Evolutionary conservation across 1,284 basidiomycete genomes (phyloP).

Genomic region (Ganoderma multipileum): DNA sequence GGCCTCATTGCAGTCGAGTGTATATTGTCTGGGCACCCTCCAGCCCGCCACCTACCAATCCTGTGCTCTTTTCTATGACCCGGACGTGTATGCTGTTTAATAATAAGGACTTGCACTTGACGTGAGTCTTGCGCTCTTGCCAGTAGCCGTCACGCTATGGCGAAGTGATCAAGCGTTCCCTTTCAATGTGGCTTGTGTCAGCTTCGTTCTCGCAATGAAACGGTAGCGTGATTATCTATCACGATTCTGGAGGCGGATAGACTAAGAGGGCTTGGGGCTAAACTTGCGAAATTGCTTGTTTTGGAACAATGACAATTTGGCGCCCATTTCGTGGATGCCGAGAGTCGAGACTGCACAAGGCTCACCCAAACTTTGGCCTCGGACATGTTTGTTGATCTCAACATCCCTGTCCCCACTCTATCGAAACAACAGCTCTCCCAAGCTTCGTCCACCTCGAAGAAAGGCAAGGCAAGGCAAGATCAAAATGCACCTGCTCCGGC

Average conservation of each 20-base stretch:
- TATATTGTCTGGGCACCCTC: too few species aligned
- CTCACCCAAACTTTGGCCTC: neutral
- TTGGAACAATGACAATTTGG: neutral
- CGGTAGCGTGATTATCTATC: neutral
- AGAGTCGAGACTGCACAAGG: too few species aligned
- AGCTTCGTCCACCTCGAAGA: slow-evolving; percentile 41
- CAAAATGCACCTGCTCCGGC: slow-evolving; percentile 28
- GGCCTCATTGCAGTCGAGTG: too few species aligned
- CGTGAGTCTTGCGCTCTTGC: too few species aligned
- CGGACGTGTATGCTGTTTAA: too few species aligned
- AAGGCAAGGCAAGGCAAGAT: slow-evolving; percentile 49
- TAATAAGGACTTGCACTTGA: too few species aligned
- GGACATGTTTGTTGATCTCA: slow-evolving; percentile 51
- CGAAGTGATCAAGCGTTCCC: too few species aligned
- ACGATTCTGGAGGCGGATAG: neutral
- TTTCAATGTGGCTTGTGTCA: too few species aligned
- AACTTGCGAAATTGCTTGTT: neutral
- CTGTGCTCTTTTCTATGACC: too few species aligned
- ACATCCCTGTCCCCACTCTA: slow-evolving; percentile 46
- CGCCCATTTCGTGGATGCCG: neutral
- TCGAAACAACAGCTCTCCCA: slow-evolving; percentile 29
- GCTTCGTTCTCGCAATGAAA: too few species aligned
- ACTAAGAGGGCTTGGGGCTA: neutral
- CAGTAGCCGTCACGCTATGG: too few species aligned
- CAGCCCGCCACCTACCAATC: too few species aligned